Conservation (phyloP, 106 monocot species). For the Gastrodia elata region DNA sequence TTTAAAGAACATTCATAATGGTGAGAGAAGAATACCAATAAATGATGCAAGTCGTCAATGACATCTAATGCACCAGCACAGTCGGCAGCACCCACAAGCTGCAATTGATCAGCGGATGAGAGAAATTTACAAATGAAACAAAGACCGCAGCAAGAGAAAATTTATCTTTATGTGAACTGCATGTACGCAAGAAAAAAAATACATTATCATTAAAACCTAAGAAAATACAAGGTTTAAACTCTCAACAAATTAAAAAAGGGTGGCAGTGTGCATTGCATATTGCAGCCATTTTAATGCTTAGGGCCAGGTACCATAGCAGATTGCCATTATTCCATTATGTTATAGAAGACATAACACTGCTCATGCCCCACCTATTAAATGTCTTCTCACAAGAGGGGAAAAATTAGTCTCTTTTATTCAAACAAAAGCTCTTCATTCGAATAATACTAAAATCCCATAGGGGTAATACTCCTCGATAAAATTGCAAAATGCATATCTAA, state of each 20-base stretch:
- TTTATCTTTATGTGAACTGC: background rate
- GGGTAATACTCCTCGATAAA: background rate
- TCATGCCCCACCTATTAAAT: background rate
- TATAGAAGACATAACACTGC: background rate
- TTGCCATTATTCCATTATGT: background rate
- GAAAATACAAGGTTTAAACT: background rate
- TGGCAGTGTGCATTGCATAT: background rate
- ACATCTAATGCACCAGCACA: conserved; percentile 97
- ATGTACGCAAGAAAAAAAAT: background rate
- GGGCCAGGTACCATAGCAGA: background rate
- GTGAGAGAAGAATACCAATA: conserved; percentile 46
- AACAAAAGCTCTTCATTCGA: background rate
- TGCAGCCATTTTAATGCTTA: background rate
- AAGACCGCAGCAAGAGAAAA: background rate
- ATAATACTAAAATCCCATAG: background rate
- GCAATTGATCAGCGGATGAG: conserved; percentile 15
- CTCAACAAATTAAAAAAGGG: background rate
- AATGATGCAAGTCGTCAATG: conserved; percentile 87
- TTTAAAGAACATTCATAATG: background rate
- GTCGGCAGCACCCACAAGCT: conserved; percentile 93
- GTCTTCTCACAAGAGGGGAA: background rate
- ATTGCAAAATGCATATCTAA: background rate
- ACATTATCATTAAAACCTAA: background rate
- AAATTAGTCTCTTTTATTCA: background rate
- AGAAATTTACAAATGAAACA: conserved; percentile 5